These are phyloP conservation scores for Citrus sinensis DNA, from an alignment of 345 rosid species.

Conservation along the genomic window DNA sequence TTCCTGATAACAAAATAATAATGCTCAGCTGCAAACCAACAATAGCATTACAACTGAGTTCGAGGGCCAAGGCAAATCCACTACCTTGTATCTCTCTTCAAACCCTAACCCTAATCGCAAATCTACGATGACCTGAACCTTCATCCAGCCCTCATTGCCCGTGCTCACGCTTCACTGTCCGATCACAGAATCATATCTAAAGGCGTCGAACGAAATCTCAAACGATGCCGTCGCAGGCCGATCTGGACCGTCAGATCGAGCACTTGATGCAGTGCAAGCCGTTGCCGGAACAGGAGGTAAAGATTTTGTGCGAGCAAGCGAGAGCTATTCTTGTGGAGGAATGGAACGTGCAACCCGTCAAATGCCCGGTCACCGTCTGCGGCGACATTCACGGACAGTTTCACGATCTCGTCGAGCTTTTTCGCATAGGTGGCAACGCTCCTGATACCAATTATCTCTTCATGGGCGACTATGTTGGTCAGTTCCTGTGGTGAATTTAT, in stretches of 20 bases:
- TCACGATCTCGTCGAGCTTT: slow-evolving; percentile 54
- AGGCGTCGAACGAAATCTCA: background rate
- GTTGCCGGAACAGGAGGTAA: slow-evolving; percentile 47
- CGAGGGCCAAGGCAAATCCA: slow-evolving; percentile 21
- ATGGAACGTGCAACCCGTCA: slow-evolving; percentile 54
- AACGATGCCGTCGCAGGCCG: slow-evolving; percentile 40
- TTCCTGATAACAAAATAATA: slow-evolving; percentile 13
- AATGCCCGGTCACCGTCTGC: slow-evolving; percentile 54
- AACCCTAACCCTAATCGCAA: slow-evolving; percentile 13
- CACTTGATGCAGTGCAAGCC: slow-evolving; percentile 61
- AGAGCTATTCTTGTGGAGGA: slow-evolving; percentile 47
- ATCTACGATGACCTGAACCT: slow-evolving; percentile 17
- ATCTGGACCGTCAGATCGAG: slow-evolving; percentile 60
- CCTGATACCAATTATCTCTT: slow-evolving; percentile 54
- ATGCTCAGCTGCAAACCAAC: slow-evolving; percentile 5
- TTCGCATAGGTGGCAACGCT: slow-evolving; percentile 51
- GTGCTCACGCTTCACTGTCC: slow-evolving; percentile 7
- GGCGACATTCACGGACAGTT: slow-evolving; percentile 55
- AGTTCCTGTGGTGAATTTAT: slow-evolving; percentile 8
- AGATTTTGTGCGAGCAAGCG: slow-evolving; percentile 45
- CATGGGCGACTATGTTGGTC: slow-evolving; percentile 60
- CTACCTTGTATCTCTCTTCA: background rate
- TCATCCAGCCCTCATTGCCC: background rate
- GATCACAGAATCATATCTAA: background rate
- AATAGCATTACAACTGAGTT: slow-evolving; percentile 10